phyloP scores from a whole-genome alignment of 371 early-diverging fungal species.

The Mucor saturninus region DNA sequence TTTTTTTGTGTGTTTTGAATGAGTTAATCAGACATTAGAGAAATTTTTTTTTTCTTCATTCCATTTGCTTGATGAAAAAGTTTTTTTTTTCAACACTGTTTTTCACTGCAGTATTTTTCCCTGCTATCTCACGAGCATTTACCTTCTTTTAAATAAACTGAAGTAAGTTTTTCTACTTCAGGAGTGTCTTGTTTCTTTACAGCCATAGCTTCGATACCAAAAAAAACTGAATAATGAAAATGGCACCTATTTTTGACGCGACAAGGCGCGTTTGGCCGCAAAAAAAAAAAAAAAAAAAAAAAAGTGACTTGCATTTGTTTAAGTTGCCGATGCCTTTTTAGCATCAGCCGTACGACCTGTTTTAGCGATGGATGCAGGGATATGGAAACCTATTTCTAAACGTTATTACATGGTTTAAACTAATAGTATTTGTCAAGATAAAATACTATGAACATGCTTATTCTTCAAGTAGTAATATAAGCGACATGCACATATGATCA shows the following conservation, averaged over 20 bases:
- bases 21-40: conserved; percentile 24
- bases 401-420: too few relatives aligned
- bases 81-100: conserved; percentile 6
- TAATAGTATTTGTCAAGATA: too few relatives aligned
- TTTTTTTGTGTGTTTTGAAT: conserved; percentile 4
- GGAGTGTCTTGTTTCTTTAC: conserved; percentile 37
- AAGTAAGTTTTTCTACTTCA: conserved; percentile 44
- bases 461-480: too few relatives aligned
- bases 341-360: too few relatives aligned
- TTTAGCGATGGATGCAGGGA: too few relatives aligned
- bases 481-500: too few relatives aligned
- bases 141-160: conserved; percentile 53
- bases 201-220: background rate
- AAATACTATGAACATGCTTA: too few relatives aligned
- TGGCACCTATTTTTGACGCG: conserved; percentile 2
- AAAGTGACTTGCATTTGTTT: too few relatives aligned
- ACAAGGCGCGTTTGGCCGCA: background rate
- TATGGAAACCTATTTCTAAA: too few relatives aligned
- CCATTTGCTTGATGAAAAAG: conserved; percentile 1
- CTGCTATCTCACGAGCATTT: background rate
- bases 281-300: too few relatives aligned
- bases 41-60: background rate
- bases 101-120: background rate
- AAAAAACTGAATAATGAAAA: background rate
- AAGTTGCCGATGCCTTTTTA: too few relatives aligned